Base-by-base conservation (phyloP, 495 filamentous ascomycete species). In the Articulospora tetracladia region DNA sequence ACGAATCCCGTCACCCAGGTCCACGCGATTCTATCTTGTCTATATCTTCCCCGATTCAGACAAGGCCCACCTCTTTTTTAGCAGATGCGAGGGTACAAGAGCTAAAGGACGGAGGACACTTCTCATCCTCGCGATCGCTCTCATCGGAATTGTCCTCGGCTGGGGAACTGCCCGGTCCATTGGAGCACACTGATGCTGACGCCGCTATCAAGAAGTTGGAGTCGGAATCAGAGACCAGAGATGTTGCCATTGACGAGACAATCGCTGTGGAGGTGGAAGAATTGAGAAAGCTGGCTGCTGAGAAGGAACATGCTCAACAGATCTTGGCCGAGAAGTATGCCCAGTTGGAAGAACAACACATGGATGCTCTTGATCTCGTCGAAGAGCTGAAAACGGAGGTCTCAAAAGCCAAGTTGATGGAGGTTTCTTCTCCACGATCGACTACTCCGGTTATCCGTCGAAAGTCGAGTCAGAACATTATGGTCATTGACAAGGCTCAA, bases 121-220 rank as follows among this genome's bases (percentile, higher is more conserved):
- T 82, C 68, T 90, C 89, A 80, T 92, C 88, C 78, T 91, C 91
- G 83, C 92, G 88, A 72, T 96, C 93, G 74, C 90, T 97, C 73
- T 92, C 87, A 72, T 90, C 88, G 88, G 90, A 93, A 76, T 87
- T 92, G 74, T 97, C 91, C 76, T 97, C 88, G 78, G 91, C 80
- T 84, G 89, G 87, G 85, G 91, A 88, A 70, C 92, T 90, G 70
- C 86, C 83, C 65, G 79, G 81, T 70, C 85, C 85, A 66, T 76
- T 77, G 68, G 80, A 86, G 66, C 77, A 78, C 25, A 85, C 85
- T 66, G 81, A 86, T 72, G 74, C 76, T 55, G 83, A 81, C 63
- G 74, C 74, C 32, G 72, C 69, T 59, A 69, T 57, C 71, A 69
- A 65, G 60, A 65, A 62, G 48, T 61, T 59, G 11, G 62, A 69